A percentile compares a stretch with the other conserved stretches of the same genome.
phyloP scores from a whole-genome alignment of 345 rosid genomes.

The Alliaria petiolata region DNA sequence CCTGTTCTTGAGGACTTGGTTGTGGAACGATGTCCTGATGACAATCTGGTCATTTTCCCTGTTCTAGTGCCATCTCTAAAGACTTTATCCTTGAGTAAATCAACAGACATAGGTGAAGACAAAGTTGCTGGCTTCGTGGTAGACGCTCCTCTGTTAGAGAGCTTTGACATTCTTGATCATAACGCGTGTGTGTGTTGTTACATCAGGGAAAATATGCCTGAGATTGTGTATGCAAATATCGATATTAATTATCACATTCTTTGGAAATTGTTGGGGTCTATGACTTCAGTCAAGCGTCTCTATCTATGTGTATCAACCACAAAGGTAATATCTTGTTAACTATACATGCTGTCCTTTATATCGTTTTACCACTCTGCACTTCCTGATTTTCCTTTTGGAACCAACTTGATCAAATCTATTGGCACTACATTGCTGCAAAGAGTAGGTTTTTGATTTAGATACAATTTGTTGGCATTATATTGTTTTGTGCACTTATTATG shows the following conservation, averaged over 20 bases:
- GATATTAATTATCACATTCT: background rate
- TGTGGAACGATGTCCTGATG: background rate
- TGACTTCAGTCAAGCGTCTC: background rate
- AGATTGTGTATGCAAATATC: background rate
- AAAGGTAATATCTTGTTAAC: background rate
- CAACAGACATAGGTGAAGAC: background rate
- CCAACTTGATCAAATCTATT: no score
- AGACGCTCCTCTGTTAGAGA: conserved; percentile 1
- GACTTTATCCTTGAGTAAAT: background rate
- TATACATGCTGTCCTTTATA: no score
- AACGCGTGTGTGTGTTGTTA: no score
- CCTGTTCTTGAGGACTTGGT: conserved; percentile 12
- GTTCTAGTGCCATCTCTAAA: background rate
- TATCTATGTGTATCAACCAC: background rate
- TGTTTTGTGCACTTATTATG: background rate
- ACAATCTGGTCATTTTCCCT: background rate
- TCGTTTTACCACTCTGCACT: no score
- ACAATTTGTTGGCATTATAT: background rate
- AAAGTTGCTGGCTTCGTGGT: background rate
- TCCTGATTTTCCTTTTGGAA: no score
- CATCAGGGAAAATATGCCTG: background rate
- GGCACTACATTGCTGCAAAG: no score
- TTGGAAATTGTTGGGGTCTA: background rate
- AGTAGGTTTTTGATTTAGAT: background rate
- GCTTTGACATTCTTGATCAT: background rate